A percentile compares a stretch with the other conserved stretches of the same genome.
These are phyloP conservation scores for Candida pseudoviswanathii DNA, from an alignment of 1,139 yeast species.

Conservation along the genomic window DNA sequence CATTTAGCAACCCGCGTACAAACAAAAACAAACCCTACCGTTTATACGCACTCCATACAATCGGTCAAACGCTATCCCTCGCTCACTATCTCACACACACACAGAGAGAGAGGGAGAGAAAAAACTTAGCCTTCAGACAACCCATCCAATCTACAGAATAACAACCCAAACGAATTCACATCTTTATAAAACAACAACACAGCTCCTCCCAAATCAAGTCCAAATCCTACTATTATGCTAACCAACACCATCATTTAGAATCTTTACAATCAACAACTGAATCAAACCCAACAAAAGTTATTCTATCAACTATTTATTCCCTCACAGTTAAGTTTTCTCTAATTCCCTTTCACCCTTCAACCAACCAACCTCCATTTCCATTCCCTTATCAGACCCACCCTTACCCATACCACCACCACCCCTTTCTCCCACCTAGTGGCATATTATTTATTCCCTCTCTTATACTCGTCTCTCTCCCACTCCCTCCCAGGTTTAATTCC, in stretches of 20 bases:
- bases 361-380: neutral
- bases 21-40: too few species aligned
- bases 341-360: neutral
- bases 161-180: too few species aligned
- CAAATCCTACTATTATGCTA: neutral
- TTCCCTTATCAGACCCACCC: neutral
- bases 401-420: neutral
- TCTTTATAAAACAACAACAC: too few species aligned
- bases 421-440: neutral
- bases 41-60: too few species aligned
- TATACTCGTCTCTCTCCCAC: neutral
- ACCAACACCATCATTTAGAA: neutral
- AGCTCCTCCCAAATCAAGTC: too few species aligned
- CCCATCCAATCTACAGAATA: too few species aligned
- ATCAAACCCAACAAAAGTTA: neutral
- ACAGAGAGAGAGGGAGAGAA: too few species aligned
- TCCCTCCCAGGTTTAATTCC: neutral
- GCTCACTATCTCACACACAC: too few species aligned
- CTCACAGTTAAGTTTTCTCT: neutral
- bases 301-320: neutral
- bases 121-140: too few species aligned
- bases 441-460: neutral
- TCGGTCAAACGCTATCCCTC: too few species aligned
- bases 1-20: neutral
- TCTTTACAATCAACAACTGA: neutral